These are phyloP conservation scores for Lachancea quebecensis DNA, from an alignment of 805 yeast genomes.

Conservation along the genomic window DNA sequence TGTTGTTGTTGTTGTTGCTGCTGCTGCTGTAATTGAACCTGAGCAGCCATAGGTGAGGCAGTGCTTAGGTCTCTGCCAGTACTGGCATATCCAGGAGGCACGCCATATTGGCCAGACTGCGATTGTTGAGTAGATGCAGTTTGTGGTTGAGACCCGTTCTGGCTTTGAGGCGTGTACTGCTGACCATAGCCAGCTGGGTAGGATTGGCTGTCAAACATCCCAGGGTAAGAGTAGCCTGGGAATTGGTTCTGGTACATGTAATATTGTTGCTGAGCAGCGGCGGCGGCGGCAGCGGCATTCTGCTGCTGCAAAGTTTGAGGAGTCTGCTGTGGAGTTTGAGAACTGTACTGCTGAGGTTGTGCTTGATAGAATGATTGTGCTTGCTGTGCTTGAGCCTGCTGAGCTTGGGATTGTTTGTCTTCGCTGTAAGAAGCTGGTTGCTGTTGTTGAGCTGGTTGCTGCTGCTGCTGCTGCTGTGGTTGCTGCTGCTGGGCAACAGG, in stretches of 20 bases:
- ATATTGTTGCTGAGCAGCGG: conserved; percentile 30
- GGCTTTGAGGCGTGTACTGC: conserved; percentile 20
- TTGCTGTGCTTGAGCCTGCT: conserved; percentile 14
- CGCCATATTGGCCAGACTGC: conserved; percentile 16
- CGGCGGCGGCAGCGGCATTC: conserved; percentile 20
- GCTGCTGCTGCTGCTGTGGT: conserved; percentile 16
- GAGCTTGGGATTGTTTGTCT: conserved; percentile 10
- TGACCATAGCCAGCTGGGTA: conserved; percentile 25
- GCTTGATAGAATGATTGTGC: conserved; percentile 16
- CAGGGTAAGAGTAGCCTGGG: conserved; percentile 34
- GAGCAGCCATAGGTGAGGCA: conserved; percentile 23
- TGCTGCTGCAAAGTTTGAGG: conserved; percentile 27
- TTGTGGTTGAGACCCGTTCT: conserved; percentile 11
- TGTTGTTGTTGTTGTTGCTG: conserved; percentile 22
- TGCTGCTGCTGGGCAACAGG: conserved; percentile 22
- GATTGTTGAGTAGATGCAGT: conserved; percentile 10
- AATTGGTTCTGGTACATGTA: conserved; percentile 33
- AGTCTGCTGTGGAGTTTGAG: conserved; percentile 23
- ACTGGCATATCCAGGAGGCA: conserved; percentile 25
- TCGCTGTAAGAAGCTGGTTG: conserved; percentile 13
- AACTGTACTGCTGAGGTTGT: conserved; percentile 18
- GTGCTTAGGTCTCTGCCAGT: conserved; percentile 19
- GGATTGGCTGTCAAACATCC: conserved; percentile 30
- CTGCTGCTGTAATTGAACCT: conserved; percentile 14
- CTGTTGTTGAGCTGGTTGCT: conserved; percentile 29